Percentiles rank a stretch among this genome's conserved stretches.
Evolutionary conservation across 164 flowering plant species (phyloP).

Genomic region (Piper longum): DNA sequence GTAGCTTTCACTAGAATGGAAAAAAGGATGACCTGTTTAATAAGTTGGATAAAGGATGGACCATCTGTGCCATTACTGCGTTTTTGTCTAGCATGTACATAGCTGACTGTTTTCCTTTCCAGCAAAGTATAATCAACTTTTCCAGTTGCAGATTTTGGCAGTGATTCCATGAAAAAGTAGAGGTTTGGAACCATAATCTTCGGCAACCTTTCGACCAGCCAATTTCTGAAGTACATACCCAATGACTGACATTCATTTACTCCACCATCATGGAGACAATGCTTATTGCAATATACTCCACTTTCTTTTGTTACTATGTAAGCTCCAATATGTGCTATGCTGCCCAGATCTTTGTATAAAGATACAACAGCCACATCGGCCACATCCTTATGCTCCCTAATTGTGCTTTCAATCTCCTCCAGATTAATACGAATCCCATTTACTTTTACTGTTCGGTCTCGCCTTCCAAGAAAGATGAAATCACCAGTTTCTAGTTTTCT

Average conservation of each 20-base stretch:
- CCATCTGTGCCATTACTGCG: slow-evolving; percentile 8
- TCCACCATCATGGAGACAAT: not conserved
- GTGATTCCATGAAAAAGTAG: slow-evolving; percentile 30
- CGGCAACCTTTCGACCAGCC: slow-evolving; percentile 55
- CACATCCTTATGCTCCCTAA: slow-evolving; percentile 49
- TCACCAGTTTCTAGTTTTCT: slow-evolving; percentile 52
- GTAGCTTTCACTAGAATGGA: not conserved
- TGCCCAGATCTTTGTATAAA: slow-evolving; percentile 24
- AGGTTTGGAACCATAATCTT: slow-evolving; percentile 46
- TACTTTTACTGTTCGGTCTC: slow-evolving; percentile 63
- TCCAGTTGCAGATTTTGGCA: slow-evolving; percentile 69
- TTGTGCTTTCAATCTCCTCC: slow-evolving; percentile 60
- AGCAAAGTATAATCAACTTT: slow-evolving; percentile 59
- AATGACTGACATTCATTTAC: slow-evolving; percentile 10
- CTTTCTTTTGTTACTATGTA: slow-evolving; percentile 32
- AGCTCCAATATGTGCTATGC: slow-evolving; percentile 33
- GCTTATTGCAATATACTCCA: slow-evolving; percentile 6
- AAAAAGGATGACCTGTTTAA: slow-evolving; percentile 38
- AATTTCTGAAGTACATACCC: slow-evolving; percentile 31
- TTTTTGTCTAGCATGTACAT: slow-evolving; percentile 7
- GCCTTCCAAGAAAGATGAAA: slow-evolving; percentile 69
- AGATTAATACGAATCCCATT: slow-evolving; percentile 75
- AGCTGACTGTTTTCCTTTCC: slow-evolving; percentile 8
- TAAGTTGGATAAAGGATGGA: slow-evolving; percentile 24
- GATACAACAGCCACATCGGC: slow-evolving; percentile 65